Percentiles rank a stretch among this genome's conserved stretches.
Evolutionary conservation across 768 basidiomycete genomes (phyloP).

Genomic region (Lentinula sp.): DNA sequence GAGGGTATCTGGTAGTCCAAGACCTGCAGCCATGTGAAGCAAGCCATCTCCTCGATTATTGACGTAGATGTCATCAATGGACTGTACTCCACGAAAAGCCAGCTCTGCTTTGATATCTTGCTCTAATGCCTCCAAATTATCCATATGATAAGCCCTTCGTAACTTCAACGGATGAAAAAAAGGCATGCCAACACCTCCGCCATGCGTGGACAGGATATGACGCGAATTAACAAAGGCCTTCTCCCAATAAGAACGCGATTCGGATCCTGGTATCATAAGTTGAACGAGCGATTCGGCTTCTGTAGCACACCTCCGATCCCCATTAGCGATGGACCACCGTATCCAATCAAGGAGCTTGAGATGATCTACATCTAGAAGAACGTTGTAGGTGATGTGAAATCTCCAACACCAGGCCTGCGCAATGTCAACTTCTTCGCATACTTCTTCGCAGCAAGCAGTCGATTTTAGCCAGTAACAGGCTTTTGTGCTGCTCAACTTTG

Average conservation of each 20-base stretch:
- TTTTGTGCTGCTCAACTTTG: background rate
- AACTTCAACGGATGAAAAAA: background rate
- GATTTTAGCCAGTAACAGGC: constrained; percentile 8
- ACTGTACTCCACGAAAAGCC: constrained; percentile 1
- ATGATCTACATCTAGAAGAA: background rate
- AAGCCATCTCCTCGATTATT: constrained; percentile 9
- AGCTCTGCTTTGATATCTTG: constrained; percentile 7
- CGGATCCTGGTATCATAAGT: background rate
- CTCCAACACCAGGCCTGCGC: constrained; percentile 10
- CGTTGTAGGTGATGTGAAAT: constrained; percentile 6
- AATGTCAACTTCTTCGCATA: constrained; percentile 6
- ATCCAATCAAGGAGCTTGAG: constrained; percentile 3
- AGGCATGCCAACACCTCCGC: constrained; percentile 8
- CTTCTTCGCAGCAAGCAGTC: background rate
- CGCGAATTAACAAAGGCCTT: background rate
- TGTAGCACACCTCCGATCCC: constrained; percentile 4
- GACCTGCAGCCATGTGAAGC: constrained; percentile 7
- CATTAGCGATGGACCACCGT: constrained; percentile 1
- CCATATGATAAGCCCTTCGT: background rate
- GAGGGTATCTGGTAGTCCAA: background rate
- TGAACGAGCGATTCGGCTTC: background rate
- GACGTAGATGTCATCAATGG: constrained; percentile 9
- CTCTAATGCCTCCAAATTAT: background rate
- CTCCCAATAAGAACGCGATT: background rate
- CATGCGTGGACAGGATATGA: background rate